Evolutionary conservation across 2,329 filamentous ascomycete genomes (phyloP), one percentile per base, ranked within the genome.

Genomic region (Pseudocercospora musae): DNA sequence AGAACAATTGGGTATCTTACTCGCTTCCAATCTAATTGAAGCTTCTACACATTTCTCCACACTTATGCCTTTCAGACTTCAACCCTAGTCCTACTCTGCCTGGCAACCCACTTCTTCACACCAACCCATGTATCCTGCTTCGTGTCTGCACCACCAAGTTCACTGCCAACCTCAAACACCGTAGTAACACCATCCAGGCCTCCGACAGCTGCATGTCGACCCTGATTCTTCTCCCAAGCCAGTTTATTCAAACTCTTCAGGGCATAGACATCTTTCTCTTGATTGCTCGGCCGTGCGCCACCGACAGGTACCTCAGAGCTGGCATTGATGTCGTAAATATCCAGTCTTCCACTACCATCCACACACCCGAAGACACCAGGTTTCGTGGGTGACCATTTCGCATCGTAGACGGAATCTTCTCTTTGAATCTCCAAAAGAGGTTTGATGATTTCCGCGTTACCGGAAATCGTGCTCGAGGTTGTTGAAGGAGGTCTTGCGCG

Each of bases 331-430:
- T 99, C 96, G 91, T 95, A 99, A 55, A 99, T 83, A 78, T 99
- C 96, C 18, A 99, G 82, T 77, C 88, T 90, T 29, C 95, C 96
- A 2, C 91, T 91, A 33, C 95, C 95, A 70, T 99, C 96, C 2
- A 98, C 95, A 20, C 96, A 86, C 1, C 91, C 92, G 77, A 99
- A 99, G 8, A 99, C 91, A 40, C 92, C 93, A 0, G 95, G 95
- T 75, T 95, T 94, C 67, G 95, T 86, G 0, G 95, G 95, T 13
- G 92, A 96, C 96, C 96, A 99, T 58, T 89, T 89, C 2, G 92
- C 93, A 75, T 97, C 94, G 78, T 99, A 99, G 57, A 99, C 93
- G 20, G 97, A 89, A 72, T 99, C 96, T 78, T 99, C 96, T 59
- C 95, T 89, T 20, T 90, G 89, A 73, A 99, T 92, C 67, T 98